phyloP scores from a whole-genome alignment of 2,329 filamentous ascomycete genomes.

The Ascochyta viciae-villosae region DNA sequence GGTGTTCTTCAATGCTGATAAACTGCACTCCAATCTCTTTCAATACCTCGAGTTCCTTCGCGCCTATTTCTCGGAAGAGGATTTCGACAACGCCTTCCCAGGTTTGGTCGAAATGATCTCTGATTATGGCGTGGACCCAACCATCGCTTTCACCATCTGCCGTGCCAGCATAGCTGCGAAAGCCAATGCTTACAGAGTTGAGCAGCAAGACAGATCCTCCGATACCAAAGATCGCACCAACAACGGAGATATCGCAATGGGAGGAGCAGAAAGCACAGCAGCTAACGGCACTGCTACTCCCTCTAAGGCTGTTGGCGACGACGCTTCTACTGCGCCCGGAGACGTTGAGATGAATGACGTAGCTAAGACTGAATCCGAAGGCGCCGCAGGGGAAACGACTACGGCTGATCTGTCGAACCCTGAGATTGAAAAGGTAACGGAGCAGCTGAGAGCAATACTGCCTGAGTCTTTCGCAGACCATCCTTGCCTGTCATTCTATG shows the following conservation, averaged over 20 bases:
- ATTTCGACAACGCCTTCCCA: constrained; percentile 82
- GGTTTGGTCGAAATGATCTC: constrained; percentile 74
- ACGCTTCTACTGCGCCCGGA: constrained; percentile 15
- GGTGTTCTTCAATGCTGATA: constrained; percentile 85
- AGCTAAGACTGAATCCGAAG: constrained; percentile 4
- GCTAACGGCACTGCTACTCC: constrained; percentile 9
- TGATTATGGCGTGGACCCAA: constrained; percentile 80
- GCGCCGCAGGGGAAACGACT: neutral
- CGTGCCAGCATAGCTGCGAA: constrained; percentile 70
- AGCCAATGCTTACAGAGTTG: constrained; percentile 47
- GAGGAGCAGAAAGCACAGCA: constrained; percentile 25
- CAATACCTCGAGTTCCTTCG: constrained; percentile 91
- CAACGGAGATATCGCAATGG: constrained; percentile 61
- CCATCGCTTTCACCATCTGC: constrained; percentile 84
- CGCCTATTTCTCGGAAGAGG: constrained; percentile 74
- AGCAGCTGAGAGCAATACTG: constrained; percentile 68
- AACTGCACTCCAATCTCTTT: constrained; percentile 81
- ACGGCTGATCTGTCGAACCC: constrained; percentile 58
- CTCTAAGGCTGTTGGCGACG: constrained; percentile 9
- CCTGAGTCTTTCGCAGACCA: constrained; percentile 70
- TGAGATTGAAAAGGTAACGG: constrained; percentile 76
- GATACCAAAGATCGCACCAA: constrained; percentile 22
- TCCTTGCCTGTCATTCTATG: constrained; percentile 82
- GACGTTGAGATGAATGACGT: constrained; percentile 54
- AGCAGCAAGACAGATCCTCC: constrained; percentile 32